Base-by-base conservation (phyloP, 2,329 filamentous ascomycete species). In the Fusarium sp. region DNA sequence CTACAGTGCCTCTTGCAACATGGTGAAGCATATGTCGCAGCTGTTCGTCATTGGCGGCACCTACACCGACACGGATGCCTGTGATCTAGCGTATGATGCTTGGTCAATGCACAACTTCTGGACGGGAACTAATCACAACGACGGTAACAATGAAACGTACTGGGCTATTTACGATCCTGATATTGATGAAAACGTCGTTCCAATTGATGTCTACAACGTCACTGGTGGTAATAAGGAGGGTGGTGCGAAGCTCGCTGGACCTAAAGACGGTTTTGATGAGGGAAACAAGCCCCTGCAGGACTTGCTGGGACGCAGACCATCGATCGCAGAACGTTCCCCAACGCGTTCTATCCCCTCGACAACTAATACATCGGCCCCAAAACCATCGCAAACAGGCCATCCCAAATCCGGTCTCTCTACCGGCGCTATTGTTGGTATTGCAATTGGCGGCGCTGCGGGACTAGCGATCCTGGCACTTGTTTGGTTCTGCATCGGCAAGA, bases 91-190 rank as follows among this genome's bases (percentile, higher is more conserved):
- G 11, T n/a, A 35, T 2, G 26, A 33, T 5, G 50, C 39, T 3
- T 59, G 21, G 50, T 9, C 31, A 18, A 38, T 59, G 18, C 56
- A 59, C 21, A 59, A 57, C n/a, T 59, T 59, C 10, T 59, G 52
- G 50, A 28, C 39, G 2, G 50, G 50, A 13, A 57, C 56, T 3
- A 21, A 6, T 7, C 28, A 46, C 5, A 46, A 46, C 4, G 50
- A 26, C 2, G 31, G 39, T 0, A 12, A 59, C 0, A 23, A 57
- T 3, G 9, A 39, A 2, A 59, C 21, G 0, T 59, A 57, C 26
- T 59, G 52, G 39, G 50, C 50, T 13, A 9, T 59, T 5, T 59
- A 59, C 1, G 16, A 57, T 3, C 39, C 39, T 1, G 10, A 46
- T 0, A 24, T 59, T 0, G 31, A 39, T 2, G 21, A 38, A 6